Base-by-base conservation (phyloP, 2,329 filamentous ascomycete species). In the Talaromyces piceae region DNA sequence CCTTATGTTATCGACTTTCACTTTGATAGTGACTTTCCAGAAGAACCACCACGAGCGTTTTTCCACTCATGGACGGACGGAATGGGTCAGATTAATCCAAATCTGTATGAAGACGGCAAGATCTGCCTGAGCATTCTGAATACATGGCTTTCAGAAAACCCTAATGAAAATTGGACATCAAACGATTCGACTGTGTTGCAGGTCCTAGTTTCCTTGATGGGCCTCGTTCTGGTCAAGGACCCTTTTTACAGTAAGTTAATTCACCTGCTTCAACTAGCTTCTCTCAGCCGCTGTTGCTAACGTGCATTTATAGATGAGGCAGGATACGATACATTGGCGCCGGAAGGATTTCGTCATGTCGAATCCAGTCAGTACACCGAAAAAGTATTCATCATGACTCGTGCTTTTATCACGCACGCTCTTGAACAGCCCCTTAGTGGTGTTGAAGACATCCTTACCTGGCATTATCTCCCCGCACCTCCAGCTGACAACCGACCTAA, bases 101-200 rank as follows among this genome's bases (percentile, higher is more conserved):
- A 84, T 56, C 63, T 84, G 1, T 83, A 83, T 61, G 79, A 83
- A 56, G 76, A 82, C 54, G 80, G 80, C 22, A 81, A 78, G 59
- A 81, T 83, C 27, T 83, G 81, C 57, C 65, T 83, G 13, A 78
- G 74, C 54, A 61, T 83, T 20, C 64, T 83, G 4, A 79, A 79
- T 11, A 83, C 80, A 2, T 83, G 80, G 80, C 74, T 78, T 49
- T 72, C 75, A 0, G 70, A 76, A 50, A 67, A 75, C 54, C 66
- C 73, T 3, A 72, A 73, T 31, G 79, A 82, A 60, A 70, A 64
- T 30, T 83, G 80, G 80, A 75, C 67, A 22, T 64, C 76, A 1
- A 64, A 66, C 0, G 73, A 74, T 49, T 79, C 77, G 52, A 82
- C 78, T 0, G 56, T 83, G 1, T 61, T 84, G 18, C 80, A 84